Evolutionary conservation across 139 green algal genomes (phyloP).

Genomic region (Chlamydomonas sp.): DNA sequence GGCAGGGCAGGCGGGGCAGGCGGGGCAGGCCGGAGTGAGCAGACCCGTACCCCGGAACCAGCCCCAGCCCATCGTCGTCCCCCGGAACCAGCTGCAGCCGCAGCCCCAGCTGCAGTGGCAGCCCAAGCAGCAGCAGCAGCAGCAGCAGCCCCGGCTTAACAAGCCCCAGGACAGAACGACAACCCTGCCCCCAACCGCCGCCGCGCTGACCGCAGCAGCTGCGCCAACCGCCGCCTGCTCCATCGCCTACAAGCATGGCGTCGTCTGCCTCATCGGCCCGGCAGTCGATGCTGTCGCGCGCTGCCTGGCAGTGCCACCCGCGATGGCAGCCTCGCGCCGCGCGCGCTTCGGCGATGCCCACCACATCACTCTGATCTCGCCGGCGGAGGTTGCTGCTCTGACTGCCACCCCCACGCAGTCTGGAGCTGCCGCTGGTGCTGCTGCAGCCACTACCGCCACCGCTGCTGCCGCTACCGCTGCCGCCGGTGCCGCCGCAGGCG

Average conservation of each 20-base stretch:
- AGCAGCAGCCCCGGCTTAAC: no score
- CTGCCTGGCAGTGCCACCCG: neutral
- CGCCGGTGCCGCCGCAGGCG: no score
- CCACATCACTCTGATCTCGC: conserved; percentile 26
- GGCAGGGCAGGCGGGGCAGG: no score
- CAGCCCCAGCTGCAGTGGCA: neutral
- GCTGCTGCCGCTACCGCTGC: no score
- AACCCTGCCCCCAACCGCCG: neutral
- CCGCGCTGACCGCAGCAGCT: neutral
- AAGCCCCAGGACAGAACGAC: no score
- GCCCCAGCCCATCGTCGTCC: no score
- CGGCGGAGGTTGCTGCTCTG: conserved; percentile 20
- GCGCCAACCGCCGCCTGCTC: neutral
- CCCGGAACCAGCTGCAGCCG: neutral
- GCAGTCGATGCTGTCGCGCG: conserved; percentile 15
- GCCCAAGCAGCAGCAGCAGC: conserved; percentile 3
- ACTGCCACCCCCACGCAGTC: no score
- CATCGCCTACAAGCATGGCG: conserved; percentile 4
- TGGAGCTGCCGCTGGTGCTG: no score
- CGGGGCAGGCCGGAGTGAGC: no score
- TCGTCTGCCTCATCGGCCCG: conserved; percentile 18
- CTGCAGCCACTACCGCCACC: no score
- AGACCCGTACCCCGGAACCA: no score
- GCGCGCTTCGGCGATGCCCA: conserved; percentile 11
- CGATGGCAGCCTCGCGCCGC: no score